Conservation (phyloP, 2,329 filamentous ascomycete genomes). For the Lachnellula arida region DNA sequence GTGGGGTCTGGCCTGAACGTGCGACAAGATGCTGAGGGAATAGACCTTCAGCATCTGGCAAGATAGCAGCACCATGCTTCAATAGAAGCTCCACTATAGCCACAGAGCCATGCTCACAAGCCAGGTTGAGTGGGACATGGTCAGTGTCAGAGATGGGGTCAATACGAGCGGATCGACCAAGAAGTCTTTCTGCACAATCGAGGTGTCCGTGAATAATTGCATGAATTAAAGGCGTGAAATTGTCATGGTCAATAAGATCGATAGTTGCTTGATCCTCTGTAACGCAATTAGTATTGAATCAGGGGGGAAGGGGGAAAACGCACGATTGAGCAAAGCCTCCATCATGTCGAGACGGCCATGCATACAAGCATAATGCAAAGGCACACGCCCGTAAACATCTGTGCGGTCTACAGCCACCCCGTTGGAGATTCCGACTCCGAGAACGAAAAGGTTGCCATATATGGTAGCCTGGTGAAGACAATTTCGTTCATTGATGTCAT, state of each 20-base stretch:
- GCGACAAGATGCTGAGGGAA: conserved; percentile 97
- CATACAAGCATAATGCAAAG: conserved; percentile 94
- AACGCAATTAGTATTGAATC: conserved; percentile 10
- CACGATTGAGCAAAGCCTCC: conserved; percentile 63
- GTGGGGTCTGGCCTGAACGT: conserved; percentile 75
- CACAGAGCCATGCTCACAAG: conserved; percentile 87
- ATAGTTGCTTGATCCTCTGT: conserved; percentile 70
- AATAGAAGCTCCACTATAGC: conserved; percentile 82
- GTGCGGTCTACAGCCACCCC: conserved; percentile 73
- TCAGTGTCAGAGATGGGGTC: conserved; percentile 83
- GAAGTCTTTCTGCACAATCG: conserved; percentile 72
- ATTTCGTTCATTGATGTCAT: conserved; percentile 97
- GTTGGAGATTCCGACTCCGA: conserved; percentile 68
- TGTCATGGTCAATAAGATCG: conserved; percentile 88
- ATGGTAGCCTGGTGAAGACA: conserved; percentile 96
- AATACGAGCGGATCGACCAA: conserved; percentile 74
- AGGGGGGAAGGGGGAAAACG: conserved; percentile 13
- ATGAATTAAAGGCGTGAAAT: conserved; percentile 93
- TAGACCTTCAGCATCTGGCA: conserved; percentile 93
- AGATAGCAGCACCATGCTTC: conserved; percentile 70
- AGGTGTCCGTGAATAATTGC: conserved; percentile 85
- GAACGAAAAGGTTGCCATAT: conserved; percentile 76
- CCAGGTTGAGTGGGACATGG: conserved; percentile 89
- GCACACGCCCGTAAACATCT: conserved; percentile 91
- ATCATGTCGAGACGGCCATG: conserved; percentile 86